Conservation (phyloP, 2,329 filamentous ascomycete species). For the Coniochaeta sp. region DNA sequence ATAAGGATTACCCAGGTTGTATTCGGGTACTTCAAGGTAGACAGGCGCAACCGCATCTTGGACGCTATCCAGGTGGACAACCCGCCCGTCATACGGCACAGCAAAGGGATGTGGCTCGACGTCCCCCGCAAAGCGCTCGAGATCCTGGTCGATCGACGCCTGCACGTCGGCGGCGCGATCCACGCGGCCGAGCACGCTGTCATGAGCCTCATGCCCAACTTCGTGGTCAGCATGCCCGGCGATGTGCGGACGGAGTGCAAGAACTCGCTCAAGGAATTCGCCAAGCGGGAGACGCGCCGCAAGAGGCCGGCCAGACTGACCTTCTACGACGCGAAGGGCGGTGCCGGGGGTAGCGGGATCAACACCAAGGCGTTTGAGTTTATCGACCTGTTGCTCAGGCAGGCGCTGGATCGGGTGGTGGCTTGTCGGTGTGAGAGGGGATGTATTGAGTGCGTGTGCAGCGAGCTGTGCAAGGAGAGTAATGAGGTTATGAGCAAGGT, state of each 20-base stretch:
- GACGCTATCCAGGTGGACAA: conserved; percentile 93
- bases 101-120: conserved; percentile 93
- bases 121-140: conserved; percentile 72
- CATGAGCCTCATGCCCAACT: conserved; percentile 79
- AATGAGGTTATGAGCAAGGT: conserved; percentile 94
- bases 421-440: conserved; percentile 70
- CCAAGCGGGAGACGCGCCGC: conserved; percentile 56
- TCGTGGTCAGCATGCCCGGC: conserved; percentile 81
- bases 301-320: conserved; percentile 84
- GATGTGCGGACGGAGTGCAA: conserved; percentile 96
- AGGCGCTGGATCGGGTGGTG: conserved; percentile 70
- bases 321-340: conserved; percentile 93
- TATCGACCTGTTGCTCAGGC: conserved; percentile 66
- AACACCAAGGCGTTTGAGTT: conserved; percentile 93
- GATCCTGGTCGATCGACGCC: conserved; percentile 61
- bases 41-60: conserved; percentile 74
- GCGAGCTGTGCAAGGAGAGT: conserved; percentile 73
- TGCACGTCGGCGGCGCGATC: conserved; percentile 84
- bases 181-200: conserved; percentile 93
- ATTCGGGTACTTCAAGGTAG: conserved; percentile 97
- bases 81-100: conserved; percentile 76
- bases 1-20: conserved; percentile 85
- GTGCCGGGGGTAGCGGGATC: conserved; percentile 74
- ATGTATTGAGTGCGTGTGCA: conserved; percentile 85
- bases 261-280: conserved; percentile 78